These are phyloP conservation scores for Puccinellia tenuiflora DNA, from an alignment of 176 grass and related monocot species.

Conservation along the genomic window DNA sequence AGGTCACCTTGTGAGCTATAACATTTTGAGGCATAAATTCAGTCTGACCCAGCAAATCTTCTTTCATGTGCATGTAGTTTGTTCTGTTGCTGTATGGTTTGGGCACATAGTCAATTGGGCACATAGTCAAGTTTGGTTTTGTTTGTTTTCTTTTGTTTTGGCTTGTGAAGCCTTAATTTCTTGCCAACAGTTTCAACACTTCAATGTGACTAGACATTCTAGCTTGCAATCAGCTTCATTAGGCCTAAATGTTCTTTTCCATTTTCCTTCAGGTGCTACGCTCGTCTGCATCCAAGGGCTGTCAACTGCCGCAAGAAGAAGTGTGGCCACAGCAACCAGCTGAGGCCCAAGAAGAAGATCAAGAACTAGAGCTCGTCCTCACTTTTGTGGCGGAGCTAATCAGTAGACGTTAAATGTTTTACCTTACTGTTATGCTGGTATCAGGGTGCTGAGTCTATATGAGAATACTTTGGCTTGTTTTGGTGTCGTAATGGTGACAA, in stretches of 20 bases:
- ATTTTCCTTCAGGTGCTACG: slow-evolving; percentile 54
- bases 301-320: slow-evolving; percentile 99
- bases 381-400: not conserved
- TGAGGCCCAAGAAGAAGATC: slow-evolving; percentile 99
- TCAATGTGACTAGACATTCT: not conserved
- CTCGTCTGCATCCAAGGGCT: slow-evolving; percentile 81
- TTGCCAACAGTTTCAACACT: not conserved
- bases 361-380: slow-evolving; percentile 29
- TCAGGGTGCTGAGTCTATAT: not conserved
- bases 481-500: not conserved
- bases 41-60: slow-evolving; percentile 12
- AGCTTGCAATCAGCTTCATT: not conserved
- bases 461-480: not conserved
- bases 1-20: slow-evolving; percentile 37
- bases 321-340: slow-evolving; percentile 96
- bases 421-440: not conserved
- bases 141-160: not conserved
- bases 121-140: no score
- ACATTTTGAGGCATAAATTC: slow-evolving; percentile 41
- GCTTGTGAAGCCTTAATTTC: not conserved
- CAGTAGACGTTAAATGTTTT: not conserved
- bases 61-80: no score
- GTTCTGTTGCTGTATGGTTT: no score
- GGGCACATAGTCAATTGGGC: no score
- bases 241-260: rapidly evolving